Conservation (phyloP, 495 filamentous ascomycete species). For the Neurospora sp. region DNA sequence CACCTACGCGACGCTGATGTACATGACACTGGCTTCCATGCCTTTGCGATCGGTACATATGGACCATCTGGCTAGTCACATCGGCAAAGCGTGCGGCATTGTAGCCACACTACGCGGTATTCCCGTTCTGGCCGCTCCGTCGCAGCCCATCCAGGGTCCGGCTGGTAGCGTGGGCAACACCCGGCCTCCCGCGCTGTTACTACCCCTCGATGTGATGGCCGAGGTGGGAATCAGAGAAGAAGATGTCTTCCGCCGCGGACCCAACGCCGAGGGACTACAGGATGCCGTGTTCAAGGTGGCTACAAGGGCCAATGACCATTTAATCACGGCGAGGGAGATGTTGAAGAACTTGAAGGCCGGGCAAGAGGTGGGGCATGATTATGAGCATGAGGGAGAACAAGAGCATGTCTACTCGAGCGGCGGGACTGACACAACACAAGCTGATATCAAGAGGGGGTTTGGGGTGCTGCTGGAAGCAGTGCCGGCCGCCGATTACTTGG, state of each 20-base stretch:
- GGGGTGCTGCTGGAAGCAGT: conserved; percentile 71
- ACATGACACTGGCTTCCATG: conserved; percentile 70
- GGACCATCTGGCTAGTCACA: conserved; percentile 87
- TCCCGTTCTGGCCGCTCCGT: conserved; percentile 72
- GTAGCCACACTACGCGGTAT: conserved; percentile 72
- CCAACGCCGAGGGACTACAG: conserved; percentile 63
- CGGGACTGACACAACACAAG: conserved; percentile 19
- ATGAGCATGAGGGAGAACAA: conserved; percentile 72
- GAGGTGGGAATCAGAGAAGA: conserved; percentile 71
- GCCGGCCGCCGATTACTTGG: conserved; percentile 68
- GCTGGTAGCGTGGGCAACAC: conserved; percentile 26
- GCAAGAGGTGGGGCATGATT: conserved; percentile 67
- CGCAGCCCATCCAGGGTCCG: conserved; percentile 40
- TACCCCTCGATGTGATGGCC: conserved; percentile 88
- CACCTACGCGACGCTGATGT: conserved; percentile 89
- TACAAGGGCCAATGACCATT: conserved; percentile 85
- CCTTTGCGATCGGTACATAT: conserved; percentile 70
- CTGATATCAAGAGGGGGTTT: conserved; percentile 57
- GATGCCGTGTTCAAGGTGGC: conserved; percentile 90
- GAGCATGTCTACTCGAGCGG: conserved; percentile 55
- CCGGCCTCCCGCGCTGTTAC: conserved; percentile 37
- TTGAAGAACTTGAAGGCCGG: conserved; percentile 64
- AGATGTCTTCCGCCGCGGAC: conserved; percentile 72
- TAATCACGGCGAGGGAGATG: conserved; percentile 92
- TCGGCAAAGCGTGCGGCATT: conserved; percentile 89